Conservation (phyloP, 1,284 basidiomycete genomes). For the Phylloporus sp. region DNA sequence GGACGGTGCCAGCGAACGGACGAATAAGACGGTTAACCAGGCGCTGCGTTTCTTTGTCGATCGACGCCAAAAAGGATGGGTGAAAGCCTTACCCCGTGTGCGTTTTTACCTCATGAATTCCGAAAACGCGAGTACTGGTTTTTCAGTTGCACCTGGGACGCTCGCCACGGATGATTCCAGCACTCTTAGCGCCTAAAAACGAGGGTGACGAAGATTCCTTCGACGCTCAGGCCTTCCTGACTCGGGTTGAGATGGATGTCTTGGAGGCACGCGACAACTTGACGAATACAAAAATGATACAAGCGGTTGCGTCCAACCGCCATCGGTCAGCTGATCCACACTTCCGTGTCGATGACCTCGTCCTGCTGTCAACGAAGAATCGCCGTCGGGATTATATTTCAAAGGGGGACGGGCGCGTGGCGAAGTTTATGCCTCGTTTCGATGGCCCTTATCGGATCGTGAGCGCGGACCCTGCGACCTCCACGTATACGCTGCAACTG, state of each 20-base stretch:
- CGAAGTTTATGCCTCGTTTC: neutral
- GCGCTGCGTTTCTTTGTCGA: no score
- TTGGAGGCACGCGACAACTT: neutral
- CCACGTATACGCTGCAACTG: no score
- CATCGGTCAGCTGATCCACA: neutral
- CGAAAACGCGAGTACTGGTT: no score
- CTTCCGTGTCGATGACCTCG: no score
- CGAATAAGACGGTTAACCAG: no score
- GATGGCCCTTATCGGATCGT: neutral
- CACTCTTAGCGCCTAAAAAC: neutral
- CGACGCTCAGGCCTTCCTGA: neutral
- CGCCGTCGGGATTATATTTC: neutral
- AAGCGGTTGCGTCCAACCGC: neutral
- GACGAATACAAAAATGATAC: neutral
- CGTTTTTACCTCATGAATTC: no score
- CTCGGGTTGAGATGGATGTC: neutral
- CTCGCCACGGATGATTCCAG: neutral
- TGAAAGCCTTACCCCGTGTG: no score
- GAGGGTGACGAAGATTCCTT: neutral
- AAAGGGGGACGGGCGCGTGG: neutral
- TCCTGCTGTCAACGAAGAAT: neutral
- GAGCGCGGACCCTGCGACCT: fast-evolving
- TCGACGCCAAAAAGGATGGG: no score
- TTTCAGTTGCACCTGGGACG: no score
- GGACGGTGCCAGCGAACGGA: no score